phyloP scores from a whole-genome alignment of 208 protist genomes.

The Trypanosoma theileri region DNA sequence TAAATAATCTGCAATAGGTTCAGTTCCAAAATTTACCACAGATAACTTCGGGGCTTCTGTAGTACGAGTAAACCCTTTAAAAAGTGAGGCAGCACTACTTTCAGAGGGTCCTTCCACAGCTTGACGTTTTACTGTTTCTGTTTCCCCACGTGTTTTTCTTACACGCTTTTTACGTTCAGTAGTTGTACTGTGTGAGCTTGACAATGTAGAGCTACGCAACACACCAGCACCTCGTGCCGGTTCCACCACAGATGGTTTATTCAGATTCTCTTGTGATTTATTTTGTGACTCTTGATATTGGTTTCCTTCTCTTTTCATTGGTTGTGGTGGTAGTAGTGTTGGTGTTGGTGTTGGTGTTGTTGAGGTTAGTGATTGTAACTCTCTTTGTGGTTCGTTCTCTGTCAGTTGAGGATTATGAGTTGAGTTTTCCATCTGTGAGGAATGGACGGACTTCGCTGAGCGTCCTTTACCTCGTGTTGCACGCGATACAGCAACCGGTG shows the following conservation, averaged over 20 bases:
- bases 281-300: not conserved
- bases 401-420: not conserved
- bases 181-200: constrained; percentile 5
- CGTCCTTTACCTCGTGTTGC: not conserved
- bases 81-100: constrained; percentile 21
- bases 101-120: constrained; percentile 1
- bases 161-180: constrained; percentile 18
- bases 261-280: not conserved
- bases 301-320: not conserved
- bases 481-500: not conserved
- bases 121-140: constrained; percentile 6
- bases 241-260: not conserved
- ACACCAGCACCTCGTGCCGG: constrained; percentile 15
- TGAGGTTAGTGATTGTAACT: not conserved
- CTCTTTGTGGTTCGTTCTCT: not conserved
- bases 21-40: constrained; percentile 35
- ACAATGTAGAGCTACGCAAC: not conserved
- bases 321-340: not conserved
- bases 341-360: not conserved
- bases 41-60: constrained; percentile 19
- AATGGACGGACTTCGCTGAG: not conserved
- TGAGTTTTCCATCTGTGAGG: not conserved
- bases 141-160: constrained; percentile 2
- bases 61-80: constrained; percentile 20
- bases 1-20: constrained; percentile 36